phyloP scores from a whole-genome alignment of 2,329 filamentous ascomycete species.

The Talaromyces sp. region DNA sequence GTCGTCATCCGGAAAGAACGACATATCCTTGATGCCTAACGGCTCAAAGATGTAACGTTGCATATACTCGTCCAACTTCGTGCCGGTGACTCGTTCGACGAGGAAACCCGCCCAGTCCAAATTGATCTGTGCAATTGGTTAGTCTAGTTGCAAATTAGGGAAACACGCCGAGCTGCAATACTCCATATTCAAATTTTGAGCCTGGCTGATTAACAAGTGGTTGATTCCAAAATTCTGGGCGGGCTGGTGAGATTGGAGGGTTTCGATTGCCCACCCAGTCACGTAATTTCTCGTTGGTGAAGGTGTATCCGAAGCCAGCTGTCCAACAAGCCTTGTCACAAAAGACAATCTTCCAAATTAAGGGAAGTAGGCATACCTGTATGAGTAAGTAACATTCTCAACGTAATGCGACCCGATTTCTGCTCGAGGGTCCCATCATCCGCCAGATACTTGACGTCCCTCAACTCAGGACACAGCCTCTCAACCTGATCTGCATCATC shows the following conservation, averaged over 20 bases:
- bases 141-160: background rate
- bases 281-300: background rate
- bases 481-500: background rate
- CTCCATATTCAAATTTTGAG: background rate
- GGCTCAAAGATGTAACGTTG: background rate
- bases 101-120: background rate
- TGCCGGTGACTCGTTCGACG: background rate
- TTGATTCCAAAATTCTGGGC: background rate
- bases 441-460: background rate
- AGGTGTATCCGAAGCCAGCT: background rate
- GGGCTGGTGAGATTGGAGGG: background rate
- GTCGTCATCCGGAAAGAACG: background rate
- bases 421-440: background rate
- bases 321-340: background rate
- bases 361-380: background rate
- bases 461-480: background rate
- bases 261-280: background rate
- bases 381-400: background rate
- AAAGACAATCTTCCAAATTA: background rate
- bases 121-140: background rate
- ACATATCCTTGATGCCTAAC: background rate
- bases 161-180: background rate
- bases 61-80: background rate
- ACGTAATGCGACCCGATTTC: background rate
- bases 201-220: background rate